Evolutionary conservation across 768 basidiomycete genomes (phyloP).

Genomic region (Phanerochaete sordida): DNA sequence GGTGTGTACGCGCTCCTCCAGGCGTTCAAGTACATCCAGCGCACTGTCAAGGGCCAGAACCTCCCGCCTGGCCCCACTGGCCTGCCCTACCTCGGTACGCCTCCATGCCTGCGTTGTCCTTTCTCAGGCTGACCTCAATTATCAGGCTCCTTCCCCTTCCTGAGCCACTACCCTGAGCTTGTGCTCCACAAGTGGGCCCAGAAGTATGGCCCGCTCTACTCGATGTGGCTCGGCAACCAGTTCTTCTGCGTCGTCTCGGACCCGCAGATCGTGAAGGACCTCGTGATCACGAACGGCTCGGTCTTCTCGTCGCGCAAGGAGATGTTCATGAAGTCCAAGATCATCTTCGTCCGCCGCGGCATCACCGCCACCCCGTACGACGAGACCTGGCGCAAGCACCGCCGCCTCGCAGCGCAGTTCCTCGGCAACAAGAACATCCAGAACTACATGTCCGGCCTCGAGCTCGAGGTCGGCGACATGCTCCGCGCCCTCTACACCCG

Average conservation of each 20-base stretch:
- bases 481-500: constrained; percentile 33
- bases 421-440: constrained; percentile 33
- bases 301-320: constrained; percentile 44
- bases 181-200: constrained; percentile 23
- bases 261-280: constrained; percentile 39
- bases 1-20: background rate
- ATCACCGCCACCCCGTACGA: constrained; percentile 43
- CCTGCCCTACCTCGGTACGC: constrained; percentile 9
- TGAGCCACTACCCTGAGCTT: constrained; percentile 40
- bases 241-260: constrained; percentile 44
- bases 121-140: background rate
- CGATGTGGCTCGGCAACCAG: constrained; percentile 44
- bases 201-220: constrained; percentile 41
- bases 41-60: background rate
- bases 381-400: constrained; percentile 41
- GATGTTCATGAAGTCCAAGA: constrained; percentile 42
- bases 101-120: no score
- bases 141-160: constrained; percentile 30
- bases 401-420: constrained; percentile 33
- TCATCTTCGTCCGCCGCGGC: constrained; percentile 40
- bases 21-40: background rate
- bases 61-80: constrained; percentile 12
- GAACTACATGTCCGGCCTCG: constrained; percentile 32
- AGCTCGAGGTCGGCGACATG: constrained; percentile 29
- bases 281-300: constrained; percentile 41